Percentiles rank a stretch among this genome's conserved stretches.
phyloP scores from a whole-genome alignment of 1,284 basidiomycete genomes.

The Caloboletus inedulis region DNA sequence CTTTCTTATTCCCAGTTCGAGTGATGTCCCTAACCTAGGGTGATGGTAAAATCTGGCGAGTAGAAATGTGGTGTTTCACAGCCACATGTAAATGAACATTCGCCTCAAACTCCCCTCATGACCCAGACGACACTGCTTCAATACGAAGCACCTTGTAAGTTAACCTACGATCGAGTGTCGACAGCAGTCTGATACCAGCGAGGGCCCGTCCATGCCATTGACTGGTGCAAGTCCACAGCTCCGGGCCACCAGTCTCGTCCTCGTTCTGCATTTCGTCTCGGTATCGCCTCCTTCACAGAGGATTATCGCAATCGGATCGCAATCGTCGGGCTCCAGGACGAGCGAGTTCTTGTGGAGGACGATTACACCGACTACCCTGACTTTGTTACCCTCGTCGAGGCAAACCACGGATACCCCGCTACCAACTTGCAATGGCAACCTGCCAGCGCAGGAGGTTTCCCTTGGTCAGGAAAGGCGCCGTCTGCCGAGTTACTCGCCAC shows the following conservation, averaged over 20 bases:
- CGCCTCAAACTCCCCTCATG: conserved; percentile 37
- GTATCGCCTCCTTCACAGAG: conserved; percentile 75
- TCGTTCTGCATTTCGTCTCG: conserved; percentile 76
- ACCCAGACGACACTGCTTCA: conserved; percentile 64
- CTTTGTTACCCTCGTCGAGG: conserved; percentile 77
- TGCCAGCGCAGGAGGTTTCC: conserved; percentile 53
- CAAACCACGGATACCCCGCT: conserved; percentile 80
- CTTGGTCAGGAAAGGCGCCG: conserved; percentile 61
- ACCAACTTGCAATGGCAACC: conserved; percentile 85
- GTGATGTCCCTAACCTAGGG: no score
- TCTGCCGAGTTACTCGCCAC: conserved; percentile 82
- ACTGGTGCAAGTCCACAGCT: conserved; percentile 80
- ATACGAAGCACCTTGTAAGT: conserved; percentile 73
- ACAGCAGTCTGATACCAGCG: conserved; percentile 12
- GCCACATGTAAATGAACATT: conserved; percentile 25
- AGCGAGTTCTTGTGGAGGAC: conserved; percentile 78
- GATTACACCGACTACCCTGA: conserved; percentile 78
- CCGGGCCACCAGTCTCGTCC: conserved; percentile 69
- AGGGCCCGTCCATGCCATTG: conserved; percentile 82
- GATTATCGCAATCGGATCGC: conserved; percentile 80
- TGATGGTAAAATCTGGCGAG: no score
- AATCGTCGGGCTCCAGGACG: conserved; percentile 78
- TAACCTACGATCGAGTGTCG: not conserved
- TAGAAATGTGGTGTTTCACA: conserved; percentile 7
- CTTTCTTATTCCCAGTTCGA: not conserved